phyloP scores from a whole-genome alignment of 345 rosid genomes.

The Eutrema japonicum region DNA sequence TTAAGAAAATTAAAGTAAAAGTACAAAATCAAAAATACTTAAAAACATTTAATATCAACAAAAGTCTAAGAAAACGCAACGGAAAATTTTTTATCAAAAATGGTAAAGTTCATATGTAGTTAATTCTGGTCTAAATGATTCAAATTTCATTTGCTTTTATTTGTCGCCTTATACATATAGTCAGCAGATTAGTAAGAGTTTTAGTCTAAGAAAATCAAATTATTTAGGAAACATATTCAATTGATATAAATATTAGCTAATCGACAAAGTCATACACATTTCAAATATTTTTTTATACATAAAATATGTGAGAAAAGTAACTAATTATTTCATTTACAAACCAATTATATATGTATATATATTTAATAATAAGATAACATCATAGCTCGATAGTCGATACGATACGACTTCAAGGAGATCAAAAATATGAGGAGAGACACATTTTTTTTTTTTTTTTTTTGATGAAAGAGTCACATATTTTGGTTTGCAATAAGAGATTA shows the following conservation, averaged over 20 bases:
- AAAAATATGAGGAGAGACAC: too few species aligned
- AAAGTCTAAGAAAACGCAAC: neutral
- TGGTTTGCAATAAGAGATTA: too few species aligned
- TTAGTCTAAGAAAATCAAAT: neutral
- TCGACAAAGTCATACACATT: neutral
- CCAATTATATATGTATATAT: too few species aligned
- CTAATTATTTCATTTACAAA: too few species aligned
- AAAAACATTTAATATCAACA: neutral
- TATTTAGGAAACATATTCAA: neutral
- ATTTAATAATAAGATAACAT: too few species aligned
- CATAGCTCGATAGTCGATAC: too few species aligned
- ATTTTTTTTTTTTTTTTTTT: too few species aligned
- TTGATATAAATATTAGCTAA: neutral
- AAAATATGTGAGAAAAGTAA: too few species aligned
- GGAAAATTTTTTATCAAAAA: neutral
- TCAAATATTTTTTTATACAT: neutral
- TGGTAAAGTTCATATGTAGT: constrained; percentile 23
- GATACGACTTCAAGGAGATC: too few species aligned
- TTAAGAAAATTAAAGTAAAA: neutral
- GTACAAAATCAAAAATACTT: neutral
- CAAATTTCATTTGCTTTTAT: neutral
- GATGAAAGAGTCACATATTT: too few species aligned
- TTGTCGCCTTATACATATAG: too few species aligned
- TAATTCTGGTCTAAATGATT: constrained; percentile 1
- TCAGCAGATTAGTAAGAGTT: neutral